Conservation (phyloP, 1,139 yeast species). For the Wickerhamiella infanticola region DNA sequence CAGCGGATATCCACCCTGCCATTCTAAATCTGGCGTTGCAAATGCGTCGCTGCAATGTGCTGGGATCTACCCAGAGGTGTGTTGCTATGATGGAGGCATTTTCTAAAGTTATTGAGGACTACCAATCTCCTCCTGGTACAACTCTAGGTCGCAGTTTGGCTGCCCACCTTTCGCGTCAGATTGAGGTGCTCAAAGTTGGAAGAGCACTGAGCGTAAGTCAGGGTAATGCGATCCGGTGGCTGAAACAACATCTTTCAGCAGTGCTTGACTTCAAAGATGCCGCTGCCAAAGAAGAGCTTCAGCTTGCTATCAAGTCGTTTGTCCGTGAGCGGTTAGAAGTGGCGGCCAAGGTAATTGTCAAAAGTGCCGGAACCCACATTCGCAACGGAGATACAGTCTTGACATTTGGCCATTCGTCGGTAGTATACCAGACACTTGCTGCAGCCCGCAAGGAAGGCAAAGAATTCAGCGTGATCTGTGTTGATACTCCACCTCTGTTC, state of each 20-base stretch:
- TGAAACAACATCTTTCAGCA: conserved; percentile 81
- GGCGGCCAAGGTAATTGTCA: conserved; percentile 71
- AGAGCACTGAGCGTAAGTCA: conserved; percentile 85
- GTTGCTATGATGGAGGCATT: conserved; percentile 75
- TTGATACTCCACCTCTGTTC: conserved; percentile 89
- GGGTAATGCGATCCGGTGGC: conserved; percentile 97
- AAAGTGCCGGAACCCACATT: conserved; percentile 66
- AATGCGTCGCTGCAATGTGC: conserved; percentile 68
- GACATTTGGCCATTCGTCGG: conserved; percentile 81
- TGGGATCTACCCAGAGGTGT: conserved; percentile 82
- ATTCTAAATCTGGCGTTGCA: conserved; percentile 65
- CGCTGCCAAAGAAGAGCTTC: conserved; percentile 53
- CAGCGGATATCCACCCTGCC: conserved; percentile 72
- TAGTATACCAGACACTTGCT: conserved; percentile 58
- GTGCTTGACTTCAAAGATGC: conserved; percentile 52
- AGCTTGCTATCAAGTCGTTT: conserved; percentile 60
- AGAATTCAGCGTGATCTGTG: conserved; percentile 65
- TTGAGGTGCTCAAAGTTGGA: conserved; percentile 80
- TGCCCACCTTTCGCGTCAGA: conserved; percentile 81
- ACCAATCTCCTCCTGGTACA: conserved; percentile 71
- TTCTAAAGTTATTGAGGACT: conserved; percentile 63
- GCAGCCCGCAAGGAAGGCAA: conserved; percentile 52
- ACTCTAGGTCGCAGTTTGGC: conserved; percentile 81
- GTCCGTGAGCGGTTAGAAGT: conserved; percentile 73
- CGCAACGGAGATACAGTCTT: conserved; percentile 63